Evolutionary conservation across 2,329 filamentous ascomycete genomes (phyloP), one percentile per base, ranked within the genome.

Genomic region (Alternaria viburni): DNA sequence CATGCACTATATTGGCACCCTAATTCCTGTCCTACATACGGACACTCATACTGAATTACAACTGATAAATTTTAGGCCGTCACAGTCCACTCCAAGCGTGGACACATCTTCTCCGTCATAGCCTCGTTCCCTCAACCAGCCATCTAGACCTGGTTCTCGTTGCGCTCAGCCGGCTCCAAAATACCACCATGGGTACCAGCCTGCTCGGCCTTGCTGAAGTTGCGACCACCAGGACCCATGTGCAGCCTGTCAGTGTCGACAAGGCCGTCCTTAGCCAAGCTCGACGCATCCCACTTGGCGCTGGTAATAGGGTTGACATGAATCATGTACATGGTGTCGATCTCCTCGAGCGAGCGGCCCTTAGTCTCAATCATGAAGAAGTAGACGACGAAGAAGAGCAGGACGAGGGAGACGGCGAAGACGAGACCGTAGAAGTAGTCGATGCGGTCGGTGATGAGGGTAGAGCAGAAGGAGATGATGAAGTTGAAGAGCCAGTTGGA

Each of bases 341-440:
- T 91, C 77, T 94, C 91, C 80, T 95, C 92, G 2, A 95, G 84
- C 0, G 88, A 90, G 8, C 91, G 87, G 61, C 89, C 91, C 77
- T 91, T 89, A 45, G 88, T 90, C 77, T 94, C 91, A 51, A 91
- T 88, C 68, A 93, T 87, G 79, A 93, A 93, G 81, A 94, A 92
- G 83, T 91, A 94, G 47, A 93, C 90, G 30, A 93, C 77, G 0
- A 89, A 68, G 1, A 88, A 87, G 0, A 87, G 90, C 0, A 86
- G 81, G 17, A 91, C 80, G 66, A 90, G 75, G 89, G 93, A 61
- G 0, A 84, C 89, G 0, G 90, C 91, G 77, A 94, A 94, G 43
- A 94, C 89, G 62, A 93, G 91, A 4, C 91, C 91, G 72, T 92
- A 92, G 3, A 85, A 85, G 78, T 90, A 93, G 69, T 90, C 86